Percentiles rank a stretch among this genome's conserved stretches.
Conservation (phyloP, 192 early-diverging fungal species). For the Physocladia obscura region DNA sequence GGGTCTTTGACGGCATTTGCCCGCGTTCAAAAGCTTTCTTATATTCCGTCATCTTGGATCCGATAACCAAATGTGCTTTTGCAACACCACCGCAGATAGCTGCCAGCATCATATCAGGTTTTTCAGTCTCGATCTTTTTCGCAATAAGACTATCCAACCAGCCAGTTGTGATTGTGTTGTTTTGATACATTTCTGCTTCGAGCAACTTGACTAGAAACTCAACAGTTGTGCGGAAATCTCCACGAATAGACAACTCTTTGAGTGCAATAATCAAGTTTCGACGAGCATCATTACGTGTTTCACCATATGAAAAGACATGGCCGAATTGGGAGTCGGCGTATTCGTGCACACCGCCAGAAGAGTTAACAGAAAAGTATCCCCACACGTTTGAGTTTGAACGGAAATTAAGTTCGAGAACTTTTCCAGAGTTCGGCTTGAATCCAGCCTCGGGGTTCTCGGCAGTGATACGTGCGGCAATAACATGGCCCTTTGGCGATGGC, state of each 20-base stretch:
- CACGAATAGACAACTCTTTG: slow-evolving; percentile 97
- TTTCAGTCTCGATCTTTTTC: slow-evolving; percentile 81
- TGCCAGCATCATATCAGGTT: slow-evolving; percentile 84
- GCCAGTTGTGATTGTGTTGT: slow-evolving; percentile 89
- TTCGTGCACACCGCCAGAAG: slow-evolving; percentile 94
- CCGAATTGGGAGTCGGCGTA: slow-evolving; percentile 99
- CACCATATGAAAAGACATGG: slow-evolving; percentile 96
- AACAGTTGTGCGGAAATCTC: slow-evolving; percentile 97
- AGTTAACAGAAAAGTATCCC: slow-evolving; percentile 98
- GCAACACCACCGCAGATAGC: slow-evolving; percentile 91
- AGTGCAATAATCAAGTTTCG: slow-evolving; percentile 97
- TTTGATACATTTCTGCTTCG: slow-evolving; percentile 83
- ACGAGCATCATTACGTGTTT: slow-evolving; percentile 86
- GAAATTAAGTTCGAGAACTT: slow-evolving; percentile 97
- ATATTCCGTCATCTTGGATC: slow-evolving; percentile 71
- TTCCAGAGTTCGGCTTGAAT: slow-evolving; percentile 96
- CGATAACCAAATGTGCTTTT: slow-evolving; percentile 73
- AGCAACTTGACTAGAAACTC: slow-evolving; percentile 94
- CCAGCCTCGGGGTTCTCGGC: slow-evolving; percentile 99
- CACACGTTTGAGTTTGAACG: slow-evolving; percentile 92
- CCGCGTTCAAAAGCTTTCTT: slow-evolving; percentile 85
- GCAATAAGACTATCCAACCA: slow-evolving; percentile 95
- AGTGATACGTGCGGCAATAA: slow-evolving; percentile 97
- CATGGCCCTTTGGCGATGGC: slow-evolving; percentile 92
- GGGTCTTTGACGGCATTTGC: slow-evolving; percentile 79